Evolutionary conservation across 345 rosid species (phyloP), one percentile per base, ranked within the genome.

Genomic region (Dipteronia sinensis): DNA sequence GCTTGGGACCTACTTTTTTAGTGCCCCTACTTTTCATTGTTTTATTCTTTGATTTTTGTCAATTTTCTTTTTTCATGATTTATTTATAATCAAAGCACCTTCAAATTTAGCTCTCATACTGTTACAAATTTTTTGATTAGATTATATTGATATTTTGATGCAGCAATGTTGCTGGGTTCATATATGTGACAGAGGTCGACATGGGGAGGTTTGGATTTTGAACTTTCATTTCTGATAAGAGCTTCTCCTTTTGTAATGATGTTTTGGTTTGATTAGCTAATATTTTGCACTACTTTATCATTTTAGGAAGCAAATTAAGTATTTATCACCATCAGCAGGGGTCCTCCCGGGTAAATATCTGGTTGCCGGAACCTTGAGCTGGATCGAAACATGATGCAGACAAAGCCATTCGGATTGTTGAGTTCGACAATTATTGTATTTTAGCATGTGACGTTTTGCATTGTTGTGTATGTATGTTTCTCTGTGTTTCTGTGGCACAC

Each of bases 151-250:
- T 53, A 79, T 51, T 75, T 66, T 68, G 65, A 19, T 83, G 85
- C 86, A 90, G 97, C 74, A 93, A 90, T 84, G 92, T 92, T 40
- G 97, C 97, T 59, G 99, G 94, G 34, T 92, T 94, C 82, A 87
- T 96, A 77, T 89, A 88, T 58, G 79, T 94, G 68, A 90, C 97
- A 1, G 95, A 92, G 20, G 77, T 96, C 23, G 97, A 96, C 80
- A 74, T 82, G 40, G 89, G 80, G 69, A 88, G 94, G 89, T 92
- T 72, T 10, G 83, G 29, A 65, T 75, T 25, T 34, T 29, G 8
- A 16, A 4, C 70, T 69, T 46, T 40, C 46, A 10, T 67, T 3
- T 47, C 12, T 47, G 20, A n/a, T 29, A 72, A 23, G 17, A 15
- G 72, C 76, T 64, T 68, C 13, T 66, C 13, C 74, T 8, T 15